Percentiles rank a stretch among this genome's conserved stretches.
Conservation (phyloP, 371 early-diverging fungal genomes). For the Entomophthora muscae region DNA sequence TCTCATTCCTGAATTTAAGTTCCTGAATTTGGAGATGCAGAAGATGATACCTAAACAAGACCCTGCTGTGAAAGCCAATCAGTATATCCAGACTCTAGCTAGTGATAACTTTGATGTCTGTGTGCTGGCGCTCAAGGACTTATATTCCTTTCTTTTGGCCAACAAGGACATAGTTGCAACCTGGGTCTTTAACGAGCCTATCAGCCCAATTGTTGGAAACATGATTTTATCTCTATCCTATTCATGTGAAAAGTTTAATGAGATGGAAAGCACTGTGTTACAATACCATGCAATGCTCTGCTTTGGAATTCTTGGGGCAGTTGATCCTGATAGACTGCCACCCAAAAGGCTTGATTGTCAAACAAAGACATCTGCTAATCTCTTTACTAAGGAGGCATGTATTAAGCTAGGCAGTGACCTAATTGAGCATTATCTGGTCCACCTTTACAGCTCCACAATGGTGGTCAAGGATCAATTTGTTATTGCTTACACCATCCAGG, state of each 20-base stretch:
- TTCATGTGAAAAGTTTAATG: not conserved
- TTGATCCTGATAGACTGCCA: not conserved
- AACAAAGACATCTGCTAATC: not conserved
- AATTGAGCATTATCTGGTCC: not conserved
- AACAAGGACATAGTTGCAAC: not conserved
- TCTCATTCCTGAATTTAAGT: not conserved
- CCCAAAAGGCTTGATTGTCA: not conserved
- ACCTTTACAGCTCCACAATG: not conserved
- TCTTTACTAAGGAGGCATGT: not conserved
- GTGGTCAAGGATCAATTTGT: not conserved
- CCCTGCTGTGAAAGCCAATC: not conserved
- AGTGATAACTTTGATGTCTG: not conserved
- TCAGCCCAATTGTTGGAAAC: not conserved
- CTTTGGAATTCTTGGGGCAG: not conserved
- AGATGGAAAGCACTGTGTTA: not conserved
- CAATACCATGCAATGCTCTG: not conserved
- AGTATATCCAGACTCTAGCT: not conserved
- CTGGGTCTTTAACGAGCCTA: not conserved
- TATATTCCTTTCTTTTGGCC: not conserved
- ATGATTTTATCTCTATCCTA: not conserved
- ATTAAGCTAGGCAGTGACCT: not conserved
- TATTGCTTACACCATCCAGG: not conserved
- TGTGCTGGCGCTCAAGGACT: not conserved
- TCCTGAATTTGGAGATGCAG: not conserved
- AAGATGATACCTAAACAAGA: not conserved